These are phyloP conservation scores for Penicillium tannophilum DNA, from an alignment of 495 filamentous ascomycete species.

Conservation along the genomic window DNA sequence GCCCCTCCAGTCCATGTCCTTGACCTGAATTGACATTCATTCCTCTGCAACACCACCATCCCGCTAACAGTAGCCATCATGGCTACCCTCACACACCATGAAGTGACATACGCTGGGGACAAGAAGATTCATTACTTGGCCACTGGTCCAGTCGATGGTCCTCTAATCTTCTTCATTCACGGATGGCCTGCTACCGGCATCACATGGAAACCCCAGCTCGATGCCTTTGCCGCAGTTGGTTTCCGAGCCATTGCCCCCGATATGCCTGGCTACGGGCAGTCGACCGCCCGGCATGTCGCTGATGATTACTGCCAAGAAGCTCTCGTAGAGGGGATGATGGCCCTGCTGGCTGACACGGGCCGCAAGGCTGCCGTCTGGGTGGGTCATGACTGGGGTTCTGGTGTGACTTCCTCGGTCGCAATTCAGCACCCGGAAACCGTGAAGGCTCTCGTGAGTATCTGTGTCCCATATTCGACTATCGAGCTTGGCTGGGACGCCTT, in stretches of 20 bases:
- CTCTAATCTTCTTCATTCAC: slow-evolving; percentile 22
- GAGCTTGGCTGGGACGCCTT: slow-evolving; percentile 4
- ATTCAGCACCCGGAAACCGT: slow-evolving; percentile 3
- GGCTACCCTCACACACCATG: slow-evolving; percentile 15
- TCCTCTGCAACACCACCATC: too few relatives aligned
- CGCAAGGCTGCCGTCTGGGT: slow-evolving; percentile 10
- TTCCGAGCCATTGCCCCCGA: slow-evolving; percentile 9
- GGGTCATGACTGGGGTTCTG: slow-evolving; percentile 9
- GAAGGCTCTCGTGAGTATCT: slow-evolving; percentile 6
- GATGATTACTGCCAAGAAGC: slow-evolving; percentile 8
- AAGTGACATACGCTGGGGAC: slow-evolving; percentile 12
- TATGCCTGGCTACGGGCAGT: slow-evolving; percentile 10
- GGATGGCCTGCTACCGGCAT: slow-evolving; percentile 24
- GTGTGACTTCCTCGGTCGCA: slow-evolving; percentile 1
- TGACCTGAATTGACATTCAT: too few relatives aligned
- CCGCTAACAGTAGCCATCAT: slow-evolving; percentile 7
- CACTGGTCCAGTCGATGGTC: slow-evolving; percentile 17
- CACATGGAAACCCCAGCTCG: slow-evolving; percentile 22
- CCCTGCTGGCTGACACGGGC: slow-evolving; percentile 5
- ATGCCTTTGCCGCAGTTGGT: slow-evolving; percentile 12
- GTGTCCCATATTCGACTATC: slow-evolving; percentile 2
- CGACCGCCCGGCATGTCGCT: neutral
- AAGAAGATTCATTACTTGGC: slow-evolving; percentile 25
- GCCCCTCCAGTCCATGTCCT: too few relatives aligned
- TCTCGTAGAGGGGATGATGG: slow-evolving; percentile 5